Base-by-base conservation (phyloP, 75 land plant genomes). In the Selaginella tamariscina region DNA sequence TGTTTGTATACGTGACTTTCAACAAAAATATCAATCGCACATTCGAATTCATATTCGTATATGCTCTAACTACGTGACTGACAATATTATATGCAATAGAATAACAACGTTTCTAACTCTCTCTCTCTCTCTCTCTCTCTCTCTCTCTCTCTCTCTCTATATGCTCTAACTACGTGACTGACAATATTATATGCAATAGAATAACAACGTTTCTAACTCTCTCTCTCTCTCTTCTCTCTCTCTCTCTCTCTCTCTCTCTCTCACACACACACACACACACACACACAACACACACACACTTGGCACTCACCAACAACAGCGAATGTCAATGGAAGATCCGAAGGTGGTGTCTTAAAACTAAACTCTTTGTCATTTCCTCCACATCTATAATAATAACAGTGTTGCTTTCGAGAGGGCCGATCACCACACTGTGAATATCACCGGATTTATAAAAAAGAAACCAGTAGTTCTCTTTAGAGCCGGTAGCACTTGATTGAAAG, bases 371-470 rank as follows among this genome's bases (percentile, higher is more conserved):
- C 85, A 32, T 65, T 28, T 32, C 82, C 79, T 64, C 98, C 91
- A 79, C 95, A 89, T 26, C 78, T 74, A 54, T 93, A 93, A 67
- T 67, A 89, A 74, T 93, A 93, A 72, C 44, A 26, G 83, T 82
- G 55, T 77, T 69, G 59, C 65, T 69, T 54, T 84, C 73, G 30
- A 93, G 73, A 2, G 96, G 96, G 32, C 91, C 88, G 64, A 93
- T 82, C 2, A 87, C 85, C 30, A 84, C 87, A 77, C 89, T 78
- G 69, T 89, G 86, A 68, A 93, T 87, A 69, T 78, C 55, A 1
- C 91, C 91, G 49, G 98, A 93, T 0, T 32, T 66, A 55, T 93
- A 93, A 1, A 89, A 74, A n/a, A 93, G 22, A 60, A 79, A 89
- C 21, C 56, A 67, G 67, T 93, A 93, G 0, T 84, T 84, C 5